Evolutionary conservation across 192 early-diverging fungal species (phyloP), one percentile per base, ranked within the genome.

Genomic region (Chytriomyces confervae): DNA sequence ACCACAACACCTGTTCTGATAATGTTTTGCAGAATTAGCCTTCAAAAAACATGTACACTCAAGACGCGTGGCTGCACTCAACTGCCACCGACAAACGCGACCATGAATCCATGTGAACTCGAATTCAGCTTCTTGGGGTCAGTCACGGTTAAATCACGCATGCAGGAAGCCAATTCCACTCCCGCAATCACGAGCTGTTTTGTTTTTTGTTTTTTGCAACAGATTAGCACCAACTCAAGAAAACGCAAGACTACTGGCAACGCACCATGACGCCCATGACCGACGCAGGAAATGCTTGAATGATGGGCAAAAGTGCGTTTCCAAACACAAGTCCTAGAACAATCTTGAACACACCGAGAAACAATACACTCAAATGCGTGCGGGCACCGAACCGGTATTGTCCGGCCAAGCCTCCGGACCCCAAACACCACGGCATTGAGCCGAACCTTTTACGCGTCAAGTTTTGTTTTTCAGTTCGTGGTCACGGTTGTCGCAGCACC

Each of bases 341-440:
- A n/a, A 97, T 85, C 77, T 96, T 97, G 83, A 88, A 65, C 2
- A 82, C 49, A 24, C 96, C 96, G 20, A 97, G 85, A 64, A 94
- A 63, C 61, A 94, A 86, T 73, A 97, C 86, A 48, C 92, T 92
- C 44, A 93, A 86, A 67, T 91, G 93, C 0, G 93, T 88, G 62
- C 96, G 89, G 18, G 96, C 94, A 63, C 96, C 96, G 83, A 97
- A 97, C 7, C 94, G 92, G 80, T 96, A 95, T 83, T 97, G 95
- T 6, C 91, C 96, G n/a, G 94, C 94, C n/a, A 97, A 84, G 24
- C 96, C 96, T 24, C 96, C 95, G 48, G 93, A 93, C 43, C 92
- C 90, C 66, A 93, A 92, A 75, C 72, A 68, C 18, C n/a, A 76
- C 3, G 66, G 77, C 16, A 78, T 16, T 11, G 66, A 69, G 7